These are phyloP conservation scores for Salicornia ramosissima DNA, from an alignment of 148 eudicot species.

Conservation along the genomic window DNA sequence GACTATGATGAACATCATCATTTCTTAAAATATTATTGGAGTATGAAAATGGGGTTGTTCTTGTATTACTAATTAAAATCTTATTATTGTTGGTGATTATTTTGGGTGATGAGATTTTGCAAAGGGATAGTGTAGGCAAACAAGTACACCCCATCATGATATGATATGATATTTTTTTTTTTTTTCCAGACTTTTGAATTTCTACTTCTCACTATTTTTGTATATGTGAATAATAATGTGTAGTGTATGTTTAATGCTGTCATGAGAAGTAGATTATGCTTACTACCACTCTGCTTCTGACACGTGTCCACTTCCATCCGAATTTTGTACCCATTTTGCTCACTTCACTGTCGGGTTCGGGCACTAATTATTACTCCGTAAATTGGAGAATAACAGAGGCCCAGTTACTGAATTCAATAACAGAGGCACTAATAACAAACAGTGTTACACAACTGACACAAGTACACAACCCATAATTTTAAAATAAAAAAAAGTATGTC, in stretches of 20 bases:
- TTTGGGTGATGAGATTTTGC: slow-evolving; percentile 13
- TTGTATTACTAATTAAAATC: slow-evolving; percentile 1
- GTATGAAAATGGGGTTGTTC: not conserved
- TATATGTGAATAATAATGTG: not conserved
- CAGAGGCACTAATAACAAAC: too few relatives aligned
- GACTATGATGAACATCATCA: not conserved
- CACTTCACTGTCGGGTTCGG: too few relatives aligned
- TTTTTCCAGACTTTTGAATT: not conserved
- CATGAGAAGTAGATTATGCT: not conserved
- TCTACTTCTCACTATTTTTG: not conserved
- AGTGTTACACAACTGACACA: too few relatives aligned
- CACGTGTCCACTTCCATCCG: not conserved
- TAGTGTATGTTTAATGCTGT: not conserved
- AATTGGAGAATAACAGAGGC: too few relatives aligned
- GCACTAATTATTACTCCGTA: not conserved
- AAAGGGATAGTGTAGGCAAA: slow-evolving; percentile 13
- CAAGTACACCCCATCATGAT: slow-evolving; percentile 18
- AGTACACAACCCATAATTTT: too few relatives aligned
- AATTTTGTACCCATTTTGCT: too few relatives aligned
- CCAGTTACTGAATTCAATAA: too few relatives aligned
- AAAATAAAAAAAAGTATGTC: too few relatives aligned
- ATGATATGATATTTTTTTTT: not conserved
- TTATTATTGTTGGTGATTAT: not conserved
- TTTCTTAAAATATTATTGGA: slow-evolving; percentile 1
- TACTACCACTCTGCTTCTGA: not conserved